Base-by-base conservation (phyloP, 1,284 basidiomycete species). In the Puccinia hordei region DNA sequence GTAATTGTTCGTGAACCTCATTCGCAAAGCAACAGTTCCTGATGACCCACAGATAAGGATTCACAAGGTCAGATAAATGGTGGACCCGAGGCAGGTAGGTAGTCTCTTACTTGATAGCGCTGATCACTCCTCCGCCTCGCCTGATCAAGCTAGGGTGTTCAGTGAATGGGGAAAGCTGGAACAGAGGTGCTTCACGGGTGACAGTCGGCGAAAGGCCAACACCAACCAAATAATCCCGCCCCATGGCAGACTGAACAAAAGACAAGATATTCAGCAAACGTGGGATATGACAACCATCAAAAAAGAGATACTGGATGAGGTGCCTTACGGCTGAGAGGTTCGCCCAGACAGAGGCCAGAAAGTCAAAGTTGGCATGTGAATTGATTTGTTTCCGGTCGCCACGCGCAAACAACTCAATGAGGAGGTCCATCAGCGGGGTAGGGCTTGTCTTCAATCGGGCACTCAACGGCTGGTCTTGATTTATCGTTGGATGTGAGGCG, bases 311-410 rank as follows among this genome's bases (percentile, higher is more conserved):
- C 92, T 92, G 73, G 59, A 8, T 38, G 6, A 19, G 59, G 27
- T 8, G 1, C 87, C 90, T 83, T 84, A 94, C 94, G 83, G 90
- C 89, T 61, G 90, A 92, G 73, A 96, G 86, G 85, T 98, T 97
- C 19, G 94, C 94, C 85, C 97, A 95, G 4, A 96, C 94, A 81
- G 91, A 93, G 0, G 94, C 90, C 22, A 97, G 87, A 86, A 97
- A 98, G 86, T 97, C 92, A 76, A 46, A 95, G 88, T 81, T 84
- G 5, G 84, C 84, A 81, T 86, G 85, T 73, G 84, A 82, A 80
- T 85, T 85, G 72, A 81, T 82, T 24, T 82, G 78, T 44, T 84
- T 83, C 86, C 83, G 87, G 84, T 85, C 90, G 27, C 91, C 91
- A 84, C 92, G 90, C 27, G 91, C 89, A 83, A 97, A 97, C 0